phyloP scores from a whole-genome alignment of 495 filamentous ascomycete genomes.

The Umbilicaria muhlenbergii region DNA sequence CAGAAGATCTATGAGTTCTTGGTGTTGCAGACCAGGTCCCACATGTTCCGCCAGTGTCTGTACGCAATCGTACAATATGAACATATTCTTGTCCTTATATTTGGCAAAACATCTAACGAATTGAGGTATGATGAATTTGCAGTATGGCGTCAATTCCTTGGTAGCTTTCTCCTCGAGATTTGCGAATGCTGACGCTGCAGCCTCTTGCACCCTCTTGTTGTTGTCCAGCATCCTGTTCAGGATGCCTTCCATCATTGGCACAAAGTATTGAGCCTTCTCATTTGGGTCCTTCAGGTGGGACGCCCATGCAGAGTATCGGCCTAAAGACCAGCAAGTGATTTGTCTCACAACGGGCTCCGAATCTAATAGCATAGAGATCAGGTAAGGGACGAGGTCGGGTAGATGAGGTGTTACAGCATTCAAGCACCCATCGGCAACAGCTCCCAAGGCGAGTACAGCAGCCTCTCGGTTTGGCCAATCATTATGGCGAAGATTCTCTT shows the following conservation, averaged over 20 bases:
- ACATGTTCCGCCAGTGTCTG: constrained; percentile 93
- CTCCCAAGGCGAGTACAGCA: constrained; percentile 85
- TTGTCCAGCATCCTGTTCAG: constrained; percentile 84
- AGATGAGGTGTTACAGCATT: constrained; percentile 79
- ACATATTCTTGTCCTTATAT: constrained; percentile 99
- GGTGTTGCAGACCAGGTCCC: constrained; percentile 57
- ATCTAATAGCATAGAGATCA: constrained; percentile 77
- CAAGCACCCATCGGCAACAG: constrained; percentile 91
- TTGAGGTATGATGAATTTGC: constrained; percentile 77
- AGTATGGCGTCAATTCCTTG: constrained; percentile 63
- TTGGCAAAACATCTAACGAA: constrained; percentile 81
- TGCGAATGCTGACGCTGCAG: constrained; percentile 90
- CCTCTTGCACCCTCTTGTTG: constrained; percentile 97
- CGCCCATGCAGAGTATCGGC: constrained; percentile 88
- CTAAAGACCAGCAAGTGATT: constrained; percentile 96
- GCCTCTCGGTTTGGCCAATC: constrained; percentile 93
- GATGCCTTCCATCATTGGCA: constrained; percentile 97
- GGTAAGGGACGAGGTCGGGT: constrained; percentile 77
- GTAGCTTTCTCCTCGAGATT: constrained; percentile 91
- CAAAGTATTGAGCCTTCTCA: constrained; percentile 64
- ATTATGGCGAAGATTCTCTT: constrained; percentile 69
- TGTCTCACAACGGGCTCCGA: constrained; percentile 82
- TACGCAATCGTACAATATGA: constrained; percentile 96
- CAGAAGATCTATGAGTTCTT: constrained; percentile 63
- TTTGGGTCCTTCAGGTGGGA: constrained; percentile 50